Evolutionary conservation across 768 basidiomycete genomes (phyloP), one percentile per base, ranked within the genome.

Genomic region (Clitopilus hobsonii): DNA sequence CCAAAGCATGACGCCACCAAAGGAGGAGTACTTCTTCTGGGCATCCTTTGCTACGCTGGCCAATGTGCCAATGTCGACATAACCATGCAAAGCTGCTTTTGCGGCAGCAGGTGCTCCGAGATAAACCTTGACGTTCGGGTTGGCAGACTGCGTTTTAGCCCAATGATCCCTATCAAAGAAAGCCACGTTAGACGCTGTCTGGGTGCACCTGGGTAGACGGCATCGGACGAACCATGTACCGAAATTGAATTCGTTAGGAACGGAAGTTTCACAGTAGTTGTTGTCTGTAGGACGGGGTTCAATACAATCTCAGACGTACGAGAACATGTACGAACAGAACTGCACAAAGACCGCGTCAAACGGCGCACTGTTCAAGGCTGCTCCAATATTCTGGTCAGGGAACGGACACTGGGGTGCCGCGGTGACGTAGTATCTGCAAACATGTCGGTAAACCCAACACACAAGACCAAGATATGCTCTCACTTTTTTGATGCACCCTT

Each of bases 271-370:
- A 59, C 85, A 87, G 62, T 71, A 82, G 65, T 86, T 87, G 66
- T 86, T 86, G 55, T 78, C 74, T 74, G 38, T 45, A 53, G 51
- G 52, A 52, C 23, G 50, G 41, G 22, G 18, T 26, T 49, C 3
- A 8, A 24, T 29, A 30, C 26, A 26, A 32, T 5, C 25, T 28
- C 28, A 24, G 22, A 30, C 56, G 54, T 49, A 16, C 5, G 25
- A 24, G 28, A 57, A 49, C 41, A 8, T 24, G 29, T 2, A 63
- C 75, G 57, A 61, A 79, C 80, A 82, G 65, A 89, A 86, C 64
- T 88, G 88, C 29, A 89, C 86, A 62, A 84, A 88, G 55, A 89
- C 70, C 1, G 84, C 84, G 65, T 89, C 88, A 59, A 89, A 89
- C 3, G 69, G 74, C 6, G 81, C 86, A 10, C 71, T 72, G 63